Percentiles rank a stretch among this genome's conserved stretches.
phyloP scores from a whole-genome alignment of 2,329 filamentous ascomycete species.

The Penicillium sp. region DNA sequence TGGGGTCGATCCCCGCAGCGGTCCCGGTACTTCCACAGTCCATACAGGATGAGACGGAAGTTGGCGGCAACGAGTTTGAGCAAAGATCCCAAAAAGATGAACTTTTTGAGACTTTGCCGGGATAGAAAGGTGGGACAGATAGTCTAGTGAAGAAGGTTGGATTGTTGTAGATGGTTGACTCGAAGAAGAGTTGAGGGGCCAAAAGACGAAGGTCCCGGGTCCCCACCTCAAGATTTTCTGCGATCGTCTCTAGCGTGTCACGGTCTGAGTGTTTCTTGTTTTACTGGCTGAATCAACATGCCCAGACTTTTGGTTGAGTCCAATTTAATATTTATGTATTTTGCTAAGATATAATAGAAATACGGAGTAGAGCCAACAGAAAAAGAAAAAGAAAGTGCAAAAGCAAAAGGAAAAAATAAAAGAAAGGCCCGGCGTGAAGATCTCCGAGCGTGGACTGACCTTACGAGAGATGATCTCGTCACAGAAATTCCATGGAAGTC shows the following conservation, averaged over 20 bases:
- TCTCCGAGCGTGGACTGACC: constrained; percentile 14
- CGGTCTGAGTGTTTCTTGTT: constrained; percentile 10
- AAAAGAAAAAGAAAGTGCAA: background rate
- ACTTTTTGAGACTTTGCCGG: constrained; percentile 23
- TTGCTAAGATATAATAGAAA: too few species aligned
- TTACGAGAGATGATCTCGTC: constrained; percentile 22
- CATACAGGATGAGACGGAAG: constrained; percentile 33
- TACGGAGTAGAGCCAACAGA: background rate
- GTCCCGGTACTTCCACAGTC: constrained; percentile 39
- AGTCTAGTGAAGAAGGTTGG: background rate
- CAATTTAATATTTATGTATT: too few species aligned
- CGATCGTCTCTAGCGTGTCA: constrained; percentile 27
- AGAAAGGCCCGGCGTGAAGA: constrained; percentile 1
- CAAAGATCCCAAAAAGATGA: constrained; percentile 27
- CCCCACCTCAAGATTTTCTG: constrained; percentile 31
- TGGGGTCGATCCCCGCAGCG: constrained; percentile 45
- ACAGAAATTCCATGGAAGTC: background rate
- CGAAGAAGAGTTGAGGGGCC: constrained; percentile 20
- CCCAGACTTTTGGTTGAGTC: too few species aligned
- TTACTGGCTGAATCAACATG: background rate
- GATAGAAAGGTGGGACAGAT: background rate
- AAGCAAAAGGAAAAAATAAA: background rate
- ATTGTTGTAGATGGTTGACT: constrained; percentile 1
- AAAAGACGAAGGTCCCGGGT: constrained; percentile 22
- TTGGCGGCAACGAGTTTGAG: constrained; percentile 19